These are phyloP conservation scores for Penicillium longicatenatum DNA, from an alignment of 495 filamentous ascomycete species.

Conservation along the genomic window DNA sequence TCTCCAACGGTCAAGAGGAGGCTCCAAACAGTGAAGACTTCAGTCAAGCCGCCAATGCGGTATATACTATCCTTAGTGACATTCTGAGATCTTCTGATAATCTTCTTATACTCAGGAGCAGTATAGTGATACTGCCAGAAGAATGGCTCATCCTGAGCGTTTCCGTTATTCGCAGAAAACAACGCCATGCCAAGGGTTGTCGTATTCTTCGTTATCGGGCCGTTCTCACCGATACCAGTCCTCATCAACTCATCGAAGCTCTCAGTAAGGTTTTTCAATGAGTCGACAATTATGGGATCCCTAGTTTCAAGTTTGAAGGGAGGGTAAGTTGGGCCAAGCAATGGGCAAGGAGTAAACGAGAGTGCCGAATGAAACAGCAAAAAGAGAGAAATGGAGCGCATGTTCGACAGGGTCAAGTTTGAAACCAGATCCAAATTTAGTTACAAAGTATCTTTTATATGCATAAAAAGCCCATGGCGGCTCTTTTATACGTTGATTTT, in stretches of 20 bases:
- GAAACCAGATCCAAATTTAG: neutral
- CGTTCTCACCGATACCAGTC: conserved; percentile 16
- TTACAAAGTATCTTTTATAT: too few relatives aligned
- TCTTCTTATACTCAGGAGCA: conserved; percentile 24
- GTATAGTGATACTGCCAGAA: conserved; percentile 51
- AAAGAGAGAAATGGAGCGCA: neutral
- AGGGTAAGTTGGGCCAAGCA: conserved; percentile 51
- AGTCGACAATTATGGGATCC: conserved; percentile 8
- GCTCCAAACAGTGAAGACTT: conserved; percentile 47
- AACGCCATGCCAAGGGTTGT: conserved; percentile 53
- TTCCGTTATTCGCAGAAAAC: conserved; percentile 45
- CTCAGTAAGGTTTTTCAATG: conserved; percentile 14
- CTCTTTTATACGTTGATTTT: too few relatives aligned
- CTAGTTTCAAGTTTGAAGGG: conserved; percentile 42
- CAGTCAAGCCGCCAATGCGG: conserved; percentile 47
- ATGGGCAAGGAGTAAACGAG: conserved; percentile 43
- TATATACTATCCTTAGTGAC: conserved; percentile 44
- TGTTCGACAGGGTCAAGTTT: neutral
- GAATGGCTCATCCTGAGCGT: conserved; percentile 29
- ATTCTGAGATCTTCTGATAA: conserved; percentile 28
- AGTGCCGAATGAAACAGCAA: conserved; percentile 13
- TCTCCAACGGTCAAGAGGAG: conserved; percentile 49
- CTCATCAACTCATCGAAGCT: conserved; percentile 15
- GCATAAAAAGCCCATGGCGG: too few relatives aligned
- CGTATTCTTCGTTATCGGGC: too few relatives aligned